A percentile compares a stretch with the other conserved stretches of the same genome.
Evolutionary conservation across 805 yeast genomes (phyloP).

Genomic region (Crinitomyces ghanaensis): DNA sequence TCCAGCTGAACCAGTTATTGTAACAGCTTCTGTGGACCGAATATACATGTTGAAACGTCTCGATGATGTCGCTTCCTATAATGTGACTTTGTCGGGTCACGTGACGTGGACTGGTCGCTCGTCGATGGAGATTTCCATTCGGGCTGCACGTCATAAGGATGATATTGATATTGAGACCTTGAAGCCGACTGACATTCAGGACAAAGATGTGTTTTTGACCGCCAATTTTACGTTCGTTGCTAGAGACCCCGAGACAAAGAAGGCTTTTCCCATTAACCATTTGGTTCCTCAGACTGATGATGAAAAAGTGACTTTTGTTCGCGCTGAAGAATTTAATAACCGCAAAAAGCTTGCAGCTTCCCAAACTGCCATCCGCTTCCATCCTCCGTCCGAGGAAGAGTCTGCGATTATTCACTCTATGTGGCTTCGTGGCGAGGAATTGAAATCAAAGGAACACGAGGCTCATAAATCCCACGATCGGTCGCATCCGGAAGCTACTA

Average conservation of each 20-base stretch:
- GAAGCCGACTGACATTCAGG: constrained; percentile 44
- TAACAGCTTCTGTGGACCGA: constrained; percentile 89
- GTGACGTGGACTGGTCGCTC: constrained; percentile 93
- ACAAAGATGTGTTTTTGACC: constrained; percentile 62
- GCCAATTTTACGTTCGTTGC: constrained; percentile 96
- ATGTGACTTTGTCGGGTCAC: constrained; percentile 77
- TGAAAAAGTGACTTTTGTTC: constrained; percentile 73
- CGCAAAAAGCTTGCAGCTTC: constrained; percentile 72
- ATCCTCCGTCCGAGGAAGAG: constrained; percentile 69
- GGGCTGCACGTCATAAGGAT: constrained; percentile 66
- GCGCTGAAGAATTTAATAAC: constrained; percentile 85
- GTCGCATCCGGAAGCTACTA: constrained; percentile 27
- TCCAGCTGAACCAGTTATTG: constrained; percentile 95
- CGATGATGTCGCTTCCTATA: constrained; percentile 63
- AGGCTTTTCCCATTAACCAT: constrained; percentile 74
- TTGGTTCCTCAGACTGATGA: constrained; percentile 61
- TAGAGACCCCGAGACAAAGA: constrained; percentile 85
- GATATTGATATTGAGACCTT: constrained; percentile 39
- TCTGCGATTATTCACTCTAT: constrained; percentile 62
- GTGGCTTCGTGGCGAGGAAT: too few species aligned
- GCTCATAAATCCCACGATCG: too few species aligned
- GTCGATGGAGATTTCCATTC: constrained; percentile 89
- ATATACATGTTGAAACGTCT: constrained; percentile 77
- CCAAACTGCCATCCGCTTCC: constrained; percentile 45
- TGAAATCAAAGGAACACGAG: constrained; percentile 22